Evolutionary conservation across 805 yeast genomes (phyloP).

Genomic region (Candida pseudofarinosa): DNA sequence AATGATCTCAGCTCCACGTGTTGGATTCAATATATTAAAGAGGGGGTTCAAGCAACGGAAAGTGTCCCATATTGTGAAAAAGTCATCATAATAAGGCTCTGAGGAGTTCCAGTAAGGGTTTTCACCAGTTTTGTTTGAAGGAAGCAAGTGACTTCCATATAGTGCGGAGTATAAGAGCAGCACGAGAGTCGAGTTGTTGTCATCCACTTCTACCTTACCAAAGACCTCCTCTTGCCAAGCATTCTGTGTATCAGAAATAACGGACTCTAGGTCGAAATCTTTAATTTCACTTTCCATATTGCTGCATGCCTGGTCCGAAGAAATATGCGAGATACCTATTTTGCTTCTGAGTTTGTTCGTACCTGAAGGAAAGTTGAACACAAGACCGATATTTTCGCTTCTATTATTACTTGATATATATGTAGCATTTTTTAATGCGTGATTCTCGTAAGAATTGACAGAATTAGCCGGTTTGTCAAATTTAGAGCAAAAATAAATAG

Average conservation of each 20-base stretch:
- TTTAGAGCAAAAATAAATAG: slow-evolving; percentile 25
- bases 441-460: slow-evolving; percentile 11
- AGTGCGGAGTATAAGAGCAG: slow-evolving; percentile 18
- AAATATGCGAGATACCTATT: slow-evolving; percentile 28
- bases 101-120: slow-evolving; percentile 20
- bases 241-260: slow-evolving; percentile 12
- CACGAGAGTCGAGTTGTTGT: slow-evolving; percentile 10
- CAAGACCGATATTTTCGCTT: slow-evolving; percentile 19
- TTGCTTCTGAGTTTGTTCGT: slow-evolving; percentile 8
- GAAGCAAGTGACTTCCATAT: slow-evolving; percentile 27
- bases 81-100: slow-evolving; percentile 31
- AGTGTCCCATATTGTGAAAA: slow-evolving; percentile 38
- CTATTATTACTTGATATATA: slow-evolving; percentile 5
- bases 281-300: slow-evolving; percentile 17
- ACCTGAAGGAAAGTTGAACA: slow-evolving; percentile 16
- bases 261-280: slow-evolving; percentile 11
- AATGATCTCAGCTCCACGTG: slow-evolving; percentile 23
- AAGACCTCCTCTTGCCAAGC: slow-evolving; percentile 22
- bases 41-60: slow-evolving; percentile 32
- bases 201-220: slow-evolving; percentile 15
- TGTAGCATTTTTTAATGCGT: neutral
- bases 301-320: slow-evolving; percentile 23
- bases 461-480: slow-evolving; percentile 16
- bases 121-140: slow-evolving; percentile 30
- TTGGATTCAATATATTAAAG: slow-evolving; percentile 23